Conservation (phyloP, 176 grass and related monocot genomes). For the Bothriochloa decipiens region DNA sequence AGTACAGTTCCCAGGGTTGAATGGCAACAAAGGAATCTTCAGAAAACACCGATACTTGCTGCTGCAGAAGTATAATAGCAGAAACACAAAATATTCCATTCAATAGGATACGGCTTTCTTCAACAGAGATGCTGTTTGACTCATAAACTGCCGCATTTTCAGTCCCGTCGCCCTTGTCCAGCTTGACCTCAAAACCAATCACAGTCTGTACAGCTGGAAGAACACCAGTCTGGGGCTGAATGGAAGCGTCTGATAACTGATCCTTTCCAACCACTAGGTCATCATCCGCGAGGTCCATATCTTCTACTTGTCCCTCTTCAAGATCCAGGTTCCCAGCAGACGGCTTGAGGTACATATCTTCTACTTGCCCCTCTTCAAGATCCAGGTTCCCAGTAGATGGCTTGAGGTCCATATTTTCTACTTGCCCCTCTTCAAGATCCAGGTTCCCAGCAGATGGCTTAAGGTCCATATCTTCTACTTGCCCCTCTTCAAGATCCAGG, state of each 20-base stretch:
- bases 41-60: background rate
- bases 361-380: no score
- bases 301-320: conserved; percentile 58
- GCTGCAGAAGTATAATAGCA: conserved; percentile 16
- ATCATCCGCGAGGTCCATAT: conserved; percentile 88
- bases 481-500: conserved; percentile 52
- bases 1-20: conserved; percentile 19
- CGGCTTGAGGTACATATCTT: background rate
- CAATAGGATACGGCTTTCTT: conserved; percentile 81
- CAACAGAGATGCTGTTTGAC: conserved; percentile 34
- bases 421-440: no score
- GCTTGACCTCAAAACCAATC: conserved; percentile 26
- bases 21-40: conserved; percentile 11
- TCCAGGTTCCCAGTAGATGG: no score
- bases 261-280: conserved; percentile 47
- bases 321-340: conserved; percentile 49
- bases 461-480: conserved; percentile 45
- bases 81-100: conserved; percentile 32
- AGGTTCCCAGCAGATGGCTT: no score
- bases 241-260: conserved; percentile 36
- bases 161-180: conserved; percentile 11
- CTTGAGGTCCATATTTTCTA: no score
- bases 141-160: conserved; percentile 22
- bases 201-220: conserved; percentile 22
- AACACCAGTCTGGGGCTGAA: conserved; percentile 28